phyloP scores from a whole-genome alignment of 2,329 filamentous ascomycete species.

The Fusarium caatingaense region DNA sequence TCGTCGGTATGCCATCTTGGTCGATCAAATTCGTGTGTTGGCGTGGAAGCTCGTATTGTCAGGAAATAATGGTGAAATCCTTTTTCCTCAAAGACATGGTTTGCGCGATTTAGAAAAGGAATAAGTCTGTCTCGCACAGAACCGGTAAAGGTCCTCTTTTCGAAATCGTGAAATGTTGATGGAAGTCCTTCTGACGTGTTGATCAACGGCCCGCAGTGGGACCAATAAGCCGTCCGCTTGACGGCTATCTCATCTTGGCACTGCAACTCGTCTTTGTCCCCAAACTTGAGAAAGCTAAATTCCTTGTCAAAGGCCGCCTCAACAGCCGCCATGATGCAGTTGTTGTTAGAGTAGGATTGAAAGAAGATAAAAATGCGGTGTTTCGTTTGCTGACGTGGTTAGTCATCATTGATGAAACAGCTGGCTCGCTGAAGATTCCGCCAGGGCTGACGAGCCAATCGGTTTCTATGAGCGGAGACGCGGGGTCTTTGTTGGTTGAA shows the following conservation, averaged over 20 bases:
- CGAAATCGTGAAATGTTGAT: constrained; percentile 54
- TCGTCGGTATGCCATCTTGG: constrained; percentile 64
- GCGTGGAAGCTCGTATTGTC: constrained; percentile 59
- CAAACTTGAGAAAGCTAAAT: constrained; percentile 22
- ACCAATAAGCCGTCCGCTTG: constrained; percentile 54
- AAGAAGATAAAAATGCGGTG: not conserved
- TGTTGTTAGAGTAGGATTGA: not conserved
- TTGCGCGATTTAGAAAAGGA: constrained; percentile 56
- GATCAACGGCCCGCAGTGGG: constrained; percentile 57
- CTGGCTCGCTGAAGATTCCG: not conserved
- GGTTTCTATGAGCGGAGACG: not conserved
- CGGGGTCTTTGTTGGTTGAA: not conserved
- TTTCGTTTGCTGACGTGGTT: constrained; percentile 6
- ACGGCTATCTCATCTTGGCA: constrained; percentile 23
- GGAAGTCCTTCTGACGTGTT: constrained; percentile 41
- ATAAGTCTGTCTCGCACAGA: constrained; percentile 52
- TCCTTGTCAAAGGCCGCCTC: not conserved
- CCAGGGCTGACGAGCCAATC: not conserved
- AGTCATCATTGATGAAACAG: not conserved
- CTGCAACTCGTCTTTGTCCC: rapidly evolving
- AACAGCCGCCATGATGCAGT: not conserved
- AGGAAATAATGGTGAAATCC: constrained; percentile 59
- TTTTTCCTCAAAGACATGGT: constrained; percentile 51
- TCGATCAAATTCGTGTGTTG: constrained; percentile 56
- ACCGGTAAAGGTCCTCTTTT: constrained; percentile 48